Evolutionary conservation across 352 stramenopile species (phyloP), one percentile per base, ranked within the genome.

Genomic region (Phytophthora pseudosyringae): DNA sequence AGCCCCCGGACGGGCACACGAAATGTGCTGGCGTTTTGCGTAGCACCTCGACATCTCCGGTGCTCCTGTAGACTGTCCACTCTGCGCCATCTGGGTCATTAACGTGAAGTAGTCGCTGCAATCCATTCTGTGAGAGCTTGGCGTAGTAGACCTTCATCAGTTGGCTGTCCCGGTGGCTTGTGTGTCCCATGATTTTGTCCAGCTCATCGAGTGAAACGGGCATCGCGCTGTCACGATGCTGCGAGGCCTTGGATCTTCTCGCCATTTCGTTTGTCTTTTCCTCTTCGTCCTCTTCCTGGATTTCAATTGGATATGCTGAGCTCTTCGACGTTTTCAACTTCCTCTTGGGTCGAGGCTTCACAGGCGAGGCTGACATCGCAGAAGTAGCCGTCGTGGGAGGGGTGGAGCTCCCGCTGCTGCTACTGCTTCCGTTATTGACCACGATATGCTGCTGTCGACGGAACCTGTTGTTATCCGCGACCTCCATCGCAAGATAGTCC

Each of bases 131-230:
- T 6, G 81, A 86, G 1, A 91, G 75, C 31, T 78, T 89, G 0
- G 81, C 68, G 63, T 90, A 92, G 58, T 92, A 92, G 0, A 92
- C 60, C 39, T 83, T 78, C 83, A 92, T 90, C 9, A 92, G 35
- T 33, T 91, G 81, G 38, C 77, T 90, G 57, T 90, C 78, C 13
- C 82, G 81, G 52, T 93, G 82, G 9, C 65, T 79, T 38, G 80
- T 86, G 53, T 75, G 55, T 1, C 81, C 82, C 32, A 91, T 88
- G 13, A 90, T 66, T 38, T 75, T 64, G 31, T 88, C 78, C 39
- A 93, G 67, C 41, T 91, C 81, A 15, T 82, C 67, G 4, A 67
- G 48, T 26, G 80, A 75, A 16, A 89, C 71, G 16, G 69, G 67
- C 48, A 71, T 63, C 9, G 61, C 58, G 1, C 43, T 16, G 46